Percentiles rank a stretch among this genome's conserved stretches.
Conservation (phyloP, 2,329 filamentous ascomycete species). For the Zasmidium angulare region DNA sequence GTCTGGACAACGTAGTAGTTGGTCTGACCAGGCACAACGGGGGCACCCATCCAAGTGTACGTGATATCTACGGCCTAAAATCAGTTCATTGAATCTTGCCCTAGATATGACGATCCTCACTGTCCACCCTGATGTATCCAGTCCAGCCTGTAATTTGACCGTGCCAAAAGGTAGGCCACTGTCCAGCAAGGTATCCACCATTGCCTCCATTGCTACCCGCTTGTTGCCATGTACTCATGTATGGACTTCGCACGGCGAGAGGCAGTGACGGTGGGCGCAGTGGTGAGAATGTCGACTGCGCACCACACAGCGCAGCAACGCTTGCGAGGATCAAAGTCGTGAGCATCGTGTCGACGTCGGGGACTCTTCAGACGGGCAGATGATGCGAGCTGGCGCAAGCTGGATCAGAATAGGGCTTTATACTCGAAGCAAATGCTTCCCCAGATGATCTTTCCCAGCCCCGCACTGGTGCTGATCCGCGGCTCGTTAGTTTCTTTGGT, state of each 20-base stretch:
- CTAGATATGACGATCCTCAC: conserved; percentile 25
- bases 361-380: neutral
- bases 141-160: conserved; percentile 60
- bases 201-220: conserved; percentile 60
- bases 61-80: neutral
- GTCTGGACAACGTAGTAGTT: conserved; percentile 58
- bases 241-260: neutral
- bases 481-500: neutral
- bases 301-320: neutral
- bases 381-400: neutral
- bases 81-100: conserved; percentile 25
- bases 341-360: neutral
- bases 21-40: conserved; percentile 14
- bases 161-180: conserved; percentile 66
- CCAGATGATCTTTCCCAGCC: neutral
- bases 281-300: neutral
- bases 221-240: conserved; percentile 40
- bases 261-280: neutral
- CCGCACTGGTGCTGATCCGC: neutral
- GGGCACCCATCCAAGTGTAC: conserved; percentile 38
- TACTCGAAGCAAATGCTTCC: neutral
- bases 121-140: conserved; percentile 67
- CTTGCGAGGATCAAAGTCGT: neutral
- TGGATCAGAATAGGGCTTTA: neutral
- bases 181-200: conserved; percentile 59